Percentiles rank a stretch among this genome's conserved stretches.
phyloP scores from a whole-genome alignment of 345 rosid species.

The Mallotus nudiflorus region DNA sequence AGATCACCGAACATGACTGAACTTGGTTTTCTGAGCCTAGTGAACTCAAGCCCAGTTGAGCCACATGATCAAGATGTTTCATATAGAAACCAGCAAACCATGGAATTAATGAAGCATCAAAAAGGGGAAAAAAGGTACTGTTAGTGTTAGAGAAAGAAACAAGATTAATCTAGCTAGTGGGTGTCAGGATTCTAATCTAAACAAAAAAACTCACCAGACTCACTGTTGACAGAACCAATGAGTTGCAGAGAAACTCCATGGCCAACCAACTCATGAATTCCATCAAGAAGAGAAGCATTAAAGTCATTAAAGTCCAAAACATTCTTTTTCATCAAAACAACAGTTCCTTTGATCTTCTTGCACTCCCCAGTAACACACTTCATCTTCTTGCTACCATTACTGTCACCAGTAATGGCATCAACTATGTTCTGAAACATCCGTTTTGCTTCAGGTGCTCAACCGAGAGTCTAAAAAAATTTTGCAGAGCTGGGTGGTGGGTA shows the following conservation, averaged over 20 bases:
- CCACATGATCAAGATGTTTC: too few species aligned
- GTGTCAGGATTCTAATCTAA: too few species aligned
- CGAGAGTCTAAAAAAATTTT: neutral
- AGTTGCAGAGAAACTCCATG: conserved; percentile 66
- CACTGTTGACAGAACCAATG: conserved; percentile 54
- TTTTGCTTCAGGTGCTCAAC: conserved; percentile 1
- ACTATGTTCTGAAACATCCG: conserved; percentile 11
- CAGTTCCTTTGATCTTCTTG: conserved; percentile 59
- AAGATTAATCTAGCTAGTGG: neutral
- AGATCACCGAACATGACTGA: too few species aligned
- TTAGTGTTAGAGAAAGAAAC: too few species aligned
- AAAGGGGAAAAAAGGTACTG: too few species aligned
- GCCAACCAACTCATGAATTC: conserved; percentile 63
- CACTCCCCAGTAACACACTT: neutral
- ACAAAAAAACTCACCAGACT: conserved; percentile 34
- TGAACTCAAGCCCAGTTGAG: neutral
- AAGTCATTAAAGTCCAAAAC: conserved; percentile 84
- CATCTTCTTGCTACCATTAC: conserved; percentile 2
- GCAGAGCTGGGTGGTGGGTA: neutral
- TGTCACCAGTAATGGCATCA: conserved; percentile 12
- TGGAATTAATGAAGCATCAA: too few species aligned
- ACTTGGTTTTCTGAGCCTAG: too few species aligned
- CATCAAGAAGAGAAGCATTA: conserved; percentile 59
- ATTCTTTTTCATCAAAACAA: conserved; percentile 85
- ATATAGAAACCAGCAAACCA: too few species aligned